Conservation (phyloP, 2,329 filamentous ascomycete species). For the Cercospora sp. region DNA sequence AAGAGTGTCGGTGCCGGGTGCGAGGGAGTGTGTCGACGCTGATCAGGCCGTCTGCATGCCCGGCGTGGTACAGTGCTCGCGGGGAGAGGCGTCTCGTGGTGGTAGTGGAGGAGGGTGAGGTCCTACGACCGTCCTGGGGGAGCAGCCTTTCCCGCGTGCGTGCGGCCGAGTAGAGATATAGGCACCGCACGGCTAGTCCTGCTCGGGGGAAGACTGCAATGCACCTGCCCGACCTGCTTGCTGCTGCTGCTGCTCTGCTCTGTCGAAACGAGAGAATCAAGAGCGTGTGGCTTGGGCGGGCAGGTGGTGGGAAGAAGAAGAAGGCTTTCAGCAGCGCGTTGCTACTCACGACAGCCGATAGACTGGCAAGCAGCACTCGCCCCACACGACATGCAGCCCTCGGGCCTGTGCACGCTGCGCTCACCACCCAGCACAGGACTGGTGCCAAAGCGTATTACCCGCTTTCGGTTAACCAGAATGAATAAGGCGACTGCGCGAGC, state of each 20-base stretch:
- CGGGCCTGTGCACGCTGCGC: neutral
- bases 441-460: slow-evolving; percentile 3
- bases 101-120: neutral
- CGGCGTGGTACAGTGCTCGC: neutral
- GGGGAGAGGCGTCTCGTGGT: neutral
- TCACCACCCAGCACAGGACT: neutral
- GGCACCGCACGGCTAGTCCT: neutral
- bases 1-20: slow-evolving; percentile 10
- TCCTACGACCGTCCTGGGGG: neutral
- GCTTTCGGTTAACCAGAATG: neutral
- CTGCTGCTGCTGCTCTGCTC: slow-evolving; percentile 4
- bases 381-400: slow-evolving; percentile 3
- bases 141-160: slow-evolving; percentile 1
- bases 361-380: slow-evolving; percentile 6
- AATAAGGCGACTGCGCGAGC: neutral
- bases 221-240: slow-evolving; percentile 1
- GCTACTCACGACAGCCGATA: slow-evolving; percentile 11
- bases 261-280: neutral
- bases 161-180: neutral
- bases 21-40: slow-evolving; percentile 11
- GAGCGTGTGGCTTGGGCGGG: neutral
- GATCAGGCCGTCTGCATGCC: slow-evolving; percentile 8
- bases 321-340: slow-evolving; percentile 10
- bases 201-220: neutral
- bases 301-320: slow-evolving; percentile 4